phyloP scores from a whole-genome alignment of 2,329 filamentous ascomycete genomes.

The Catunica adiposa region DNA sequence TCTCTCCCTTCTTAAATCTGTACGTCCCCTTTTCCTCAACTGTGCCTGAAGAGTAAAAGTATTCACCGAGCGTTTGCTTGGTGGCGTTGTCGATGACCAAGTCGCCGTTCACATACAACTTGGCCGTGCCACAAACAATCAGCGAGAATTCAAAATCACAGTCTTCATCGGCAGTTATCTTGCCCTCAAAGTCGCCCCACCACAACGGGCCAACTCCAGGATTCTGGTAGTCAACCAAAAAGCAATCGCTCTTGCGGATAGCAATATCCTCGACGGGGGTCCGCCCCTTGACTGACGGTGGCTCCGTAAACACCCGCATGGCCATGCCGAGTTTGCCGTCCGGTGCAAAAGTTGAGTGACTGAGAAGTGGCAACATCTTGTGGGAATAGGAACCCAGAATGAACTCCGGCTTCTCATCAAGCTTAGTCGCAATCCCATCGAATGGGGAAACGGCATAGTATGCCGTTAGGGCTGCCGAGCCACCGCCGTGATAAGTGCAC shows the following conservation, averaged over 20 bases:
- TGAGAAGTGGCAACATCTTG: slow-evolving; percentile 44
- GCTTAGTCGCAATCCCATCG: slow-evolving; percentile 47
- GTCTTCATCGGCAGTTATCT: slow-evolving; percentile 42
- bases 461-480: slow-evolving; percentile 41
- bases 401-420: slow-evolving; percentile 29
- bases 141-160: slow-evolving; percentile 48
- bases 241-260: slow-evolving; percentile 32
- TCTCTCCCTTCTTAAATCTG: slow-evolving; percentile 39
- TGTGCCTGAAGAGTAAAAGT: slow-evolving; percentile 49
- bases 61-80: slow-evolving; percentile 43
- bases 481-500: slow-evolving; percentile 45
- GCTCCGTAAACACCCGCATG: slow-evolving; percentile 46
- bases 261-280: slow-evolving; percentile 34
- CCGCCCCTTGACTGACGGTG: slow-evolving; percentile 31
- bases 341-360: slow-evolving; percentile 32
- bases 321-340: slow-evolving; percentile 41
- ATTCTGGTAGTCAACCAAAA: slow-evolving; percentile 35
- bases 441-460: slow-evolving; percentile 59
- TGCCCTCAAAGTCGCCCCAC: slow-evolving; percentile 46
- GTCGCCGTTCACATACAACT: slow-evolving; percentile 44
- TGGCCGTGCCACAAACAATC: slow-evolving; percentile 49
- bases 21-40: slow-evolving; percentile 44
- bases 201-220: slow-evolving; percentile 37
- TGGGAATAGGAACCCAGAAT: slow-evolving; percentile 48
- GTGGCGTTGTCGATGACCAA: slow-evolving; percentile 50